phyloP scores from a whole-genome alignment of 2,329 filamentous ascomycete genomes.

The Zasmidium citrigriseum region DNA sequence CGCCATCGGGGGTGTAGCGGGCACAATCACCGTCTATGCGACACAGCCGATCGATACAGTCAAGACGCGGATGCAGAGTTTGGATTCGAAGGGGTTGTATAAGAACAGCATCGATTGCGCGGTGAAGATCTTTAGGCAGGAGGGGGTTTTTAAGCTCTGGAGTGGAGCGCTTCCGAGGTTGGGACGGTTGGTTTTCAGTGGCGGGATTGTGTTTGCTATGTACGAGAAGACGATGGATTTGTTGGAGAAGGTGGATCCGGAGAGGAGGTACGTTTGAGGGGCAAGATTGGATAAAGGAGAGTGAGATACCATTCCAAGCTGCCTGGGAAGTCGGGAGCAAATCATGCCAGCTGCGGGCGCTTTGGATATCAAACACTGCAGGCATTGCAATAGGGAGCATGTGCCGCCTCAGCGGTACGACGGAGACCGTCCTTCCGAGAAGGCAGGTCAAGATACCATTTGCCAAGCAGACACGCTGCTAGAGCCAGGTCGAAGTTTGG shows the following conservation, averaged over 20 bases:
- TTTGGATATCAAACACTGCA: no score
- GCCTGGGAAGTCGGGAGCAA: no score
- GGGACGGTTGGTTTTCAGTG: constrained; percentile 82
- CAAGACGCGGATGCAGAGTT: constrained; percentile 96
- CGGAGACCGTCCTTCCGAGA: no score
- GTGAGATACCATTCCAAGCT: background rate
- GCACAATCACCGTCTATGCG: constrained; percentile 81
- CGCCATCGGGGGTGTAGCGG: constrained; percentile 83
- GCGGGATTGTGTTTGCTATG: constrained; percentile 97
- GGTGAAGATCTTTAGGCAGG: constrained; percentile 78
- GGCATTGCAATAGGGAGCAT: no score
- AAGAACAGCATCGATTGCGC: constrained; percentile 87
- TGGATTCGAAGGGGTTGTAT: constrained; percentile 78
- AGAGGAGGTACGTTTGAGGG: constrained; percentile 70
- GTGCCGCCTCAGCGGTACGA: no score
- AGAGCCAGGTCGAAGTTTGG: no score
- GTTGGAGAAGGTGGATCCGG: constrained; percentile 77
- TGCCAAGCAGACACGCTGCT: no score
- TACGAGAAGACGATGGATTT: constrained; percentile 95
- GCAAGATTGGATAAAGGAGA: background rate
- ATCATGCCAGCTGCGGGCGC: no score
- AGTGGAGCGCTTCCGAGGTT: constrained; percentile 86
- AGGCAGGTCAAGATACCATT: no score
- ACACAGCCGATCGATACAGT: constrained; percentile 82
- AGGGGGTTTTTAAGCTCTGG: constrained; percentile 90